Conservation (phyloP, 768 basidiomycete species). For the Daedaleopsis nitida region DNA sequence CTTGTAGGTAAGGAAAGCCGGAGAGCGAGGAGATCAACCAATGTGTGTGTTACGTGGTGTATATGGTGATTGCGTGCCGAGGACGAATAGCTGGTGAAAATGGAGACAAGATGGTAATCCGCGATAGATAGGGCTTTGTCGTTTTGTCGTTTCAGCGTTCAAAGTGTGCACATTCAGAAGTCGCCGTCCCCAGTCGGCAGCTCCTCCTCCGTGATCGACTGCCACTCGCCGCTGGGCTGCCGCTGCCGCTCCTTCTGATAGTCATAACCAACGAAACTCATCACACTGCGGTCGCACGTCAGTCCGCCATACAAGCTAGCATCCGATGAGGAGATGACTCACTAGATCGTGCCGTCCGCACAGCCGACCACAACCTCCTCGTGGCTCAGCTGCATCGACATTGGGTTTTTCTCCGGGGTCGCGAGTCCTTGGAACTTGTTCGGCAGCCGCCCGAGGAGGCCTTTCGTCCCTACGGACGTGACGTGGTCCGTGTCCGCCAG, state of each 20-base stretch:
- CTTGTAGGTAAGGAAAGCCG: neutral
- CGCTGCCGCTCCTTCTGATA: conserved; percentile 47
- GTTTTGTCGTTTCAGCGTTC: neutral
- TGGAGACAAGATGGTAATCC: neutral
- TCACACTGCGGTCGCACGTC: conserved; percentile 41
- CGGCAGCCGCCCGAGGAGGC: conserved; percentile 63
- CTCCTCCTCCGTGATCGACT: conserved; percentile 10
- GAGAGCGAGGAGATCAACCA: neutral
- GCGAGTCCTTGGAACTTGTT: conserved; percentile 76
- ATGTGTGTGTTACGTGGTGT: neutral
- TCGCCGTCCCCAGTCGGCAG: conserved; percentile 7
- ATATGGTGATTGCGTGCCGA: neutral
- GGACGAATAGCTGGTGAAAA: no score
- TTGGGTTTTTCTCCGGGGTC: conserved; percentile 90
- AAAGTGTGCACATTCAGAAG: neutral
- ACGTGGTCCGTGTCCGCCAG: conserved; percentile 46
- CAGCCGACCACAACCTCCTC: conserved; percentile 92
- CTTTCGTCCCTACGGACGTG: conserved; percentile 49
- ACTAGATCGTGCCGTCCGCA: conserved; percentile 92
- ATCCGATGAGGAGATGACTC: conserved; percentile 33
- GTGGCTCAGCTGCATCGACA: conserved; percentile 91
- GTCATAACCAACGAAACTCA: conserved; percentile 63
- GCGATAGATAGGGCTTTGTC: neutral
- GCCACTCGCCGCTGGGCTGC: conserved; percentile 4
- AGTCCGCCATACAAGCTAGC: neutral